Evolutionary conservation across 352 stramenopile species (phyloP), one percentile per base, ranked within the genome.

Genomic region (Stramenopiles sp.): DNA sequence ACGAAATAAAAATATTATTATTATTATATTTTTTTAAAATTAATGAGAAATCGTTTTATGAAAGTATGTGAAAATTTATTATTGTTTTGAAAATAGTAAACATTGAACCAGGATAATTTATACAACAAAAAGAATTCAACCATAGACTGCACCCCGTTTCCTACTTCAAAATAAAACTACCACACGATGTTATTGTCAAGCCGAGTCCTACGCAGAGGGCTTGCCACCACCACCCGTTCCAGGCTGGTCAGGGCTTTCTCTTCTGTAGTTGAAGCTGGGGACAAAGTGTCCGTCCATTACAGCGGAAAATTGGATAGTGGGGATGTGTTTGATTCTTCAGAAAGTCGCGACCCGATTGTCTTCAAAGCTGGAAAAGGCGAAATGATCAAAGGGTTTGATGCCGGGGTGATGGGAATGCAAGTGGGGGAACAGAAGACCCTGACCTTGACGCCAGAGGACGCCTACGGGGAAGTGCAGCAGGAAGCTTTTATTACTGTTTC

Each of bases 311-410:
- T 89, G 25, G 83, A 81, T 12, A 86, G 81, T 49, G 86, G 86
- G 74, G 79, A 88, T 49, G 34, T 80, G 6, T 83, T 90, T 68
- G 84, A 83, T 4, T 77, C 82, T 77, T 88, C 81, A 0, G 79
- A 84, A 34, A 75, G 81, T 1, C 81, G 78, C n/a, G 75, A 79
- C 6, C 84, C 85, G 25, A 78, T 89, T 1, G 81, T 83, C 68
- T 90, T 92, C 68, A 83, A 89, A 34, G 83, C 89, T 1, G 86
- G 86, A 34, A 83, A 84, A 25, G 83, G 84, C 0, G 82, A 89
- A 3, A 78, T 92, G 36, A 83, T 92, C 31, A 77, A 80, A 31
- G 86, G 84, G 4, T 84, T 92, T 34, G 86, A 92, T 30, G 80
- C 86, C 35, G 84, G 82, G 0, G 81, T 92, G 30, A 75, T 88